Evolutionary conservation across 176 grass and related monocot species (phyloP).

Genomic region (Cymbopogon citratus): DNA sequence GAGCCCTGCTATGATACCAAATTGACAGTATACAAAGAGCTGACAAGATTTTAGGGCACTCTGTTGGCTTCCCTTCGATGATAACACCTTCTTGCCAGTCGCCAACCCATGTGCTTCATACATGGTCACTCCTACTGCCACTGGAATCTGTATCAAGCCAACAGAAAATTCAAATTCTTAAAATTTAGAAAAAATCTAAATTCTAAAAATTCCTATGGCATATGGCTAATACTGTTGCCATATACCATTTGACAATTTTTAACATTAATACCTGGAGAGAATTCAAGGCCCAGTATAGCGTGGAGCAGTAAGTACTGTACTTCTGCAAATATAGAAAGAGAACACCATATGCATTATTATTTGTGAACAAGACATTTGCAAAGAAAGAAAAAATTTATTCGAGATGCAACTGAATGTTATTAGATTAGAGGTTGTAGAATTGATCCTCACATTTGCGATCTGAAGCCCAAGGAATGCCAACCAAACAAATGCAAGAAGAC

Average conservation of each 20-base stretch:
- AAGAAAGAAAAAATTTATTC: background rate
- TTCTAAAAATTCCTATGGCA: no score
- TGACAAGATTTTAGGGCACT: constrained; percentile 33
- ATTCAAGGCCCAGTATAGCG: constrained; percentile 59
- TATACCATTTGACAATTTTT: no score
- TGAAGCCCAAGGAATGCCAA: constrained; percentile 68
- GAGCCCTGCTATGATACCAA: constrained; percentile 50
- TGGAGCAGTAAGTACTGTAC: constrained; percentile 48
- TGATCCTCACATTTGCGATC: constrained; percentile 45
- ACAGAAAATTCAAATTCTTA: background rate
- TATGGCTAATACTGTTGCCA: no score
- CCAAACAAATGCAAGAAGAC: constrained; percentile 68
- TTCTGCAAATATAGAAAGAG: constrained; percentile 38
- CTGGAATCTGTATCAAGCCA: constrained; percentile 44
- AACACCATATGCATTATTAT: background rate
- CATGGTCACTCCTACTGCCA: constrained; percentile 44
- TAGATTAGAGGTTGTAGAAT: background rate
- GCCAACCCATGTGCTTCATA: constrained; percentile 59
- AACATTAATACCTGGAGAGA: constrained; percentile 42
- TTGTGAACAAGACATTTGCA: background rate
- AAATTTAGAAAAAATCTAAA: no score
- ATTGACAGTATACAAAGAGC: constrained; percentile 42
- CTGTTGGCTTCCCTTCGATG: constrained; percentile 45
- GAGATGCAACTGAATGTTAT: background rate
- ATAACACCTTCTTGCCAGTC: constrained; percentile 46